Percentiles rank a stretch among this genome's conserved stretches.
Evolutionary conservation across 345 rosid genomes (phyloP).

Genomic region (Aquilaria yunnanensis): DNA sequence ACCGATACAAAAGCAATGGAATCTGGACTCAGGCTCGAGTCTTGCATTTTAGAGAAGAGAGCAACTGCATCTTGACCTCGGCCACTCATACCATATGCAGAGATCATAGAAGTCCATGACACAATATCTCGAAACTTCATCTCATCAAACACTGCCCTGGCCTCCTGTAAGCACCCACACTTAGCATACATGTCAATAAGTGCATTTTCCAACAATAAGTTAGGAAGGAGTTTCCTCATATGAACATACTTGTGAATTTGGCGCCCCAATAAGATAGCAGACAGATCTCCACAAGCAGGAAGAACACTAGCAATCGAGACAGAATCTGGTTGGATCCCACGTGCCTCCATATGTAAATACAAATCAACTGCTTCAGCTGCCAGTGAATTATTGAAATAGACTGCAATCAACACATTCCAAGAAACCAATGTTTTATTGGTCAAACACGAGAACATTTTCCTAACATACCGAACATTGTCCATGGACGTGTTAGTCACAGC

Average conservation of each 20-base stretch:
- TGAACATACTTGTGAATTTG: conserved; percentile 37
- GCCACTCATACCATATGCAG: conserved; percentile 69
- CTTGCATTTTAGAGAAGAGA: conserved; percentile 50
- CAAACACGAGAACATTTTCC: conserved; percentile 49
- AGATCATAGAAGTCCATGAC: conserved; percentile 76
- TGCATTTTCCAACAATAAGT: conserved; percentile 66
- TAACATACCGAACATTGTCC: conserved; percentile 46
- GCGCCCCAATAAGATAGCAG: conserved; percentile 53
- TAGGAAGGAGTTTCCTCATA: conserved; percentile 48
- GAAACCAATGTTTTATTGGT: conserved; percentile 43
- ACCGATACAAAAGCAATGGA: conserved; percentile 65
- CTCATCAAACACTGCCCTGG: conserved; percentile 51
- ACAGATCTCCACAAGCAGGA: conserved; percentile 75
- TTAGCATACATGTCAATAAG: conserved; percentile 69
- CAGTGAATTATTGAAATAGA: conserved; percentile 52
- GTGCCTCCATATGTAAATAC: conserved; percentile 41
- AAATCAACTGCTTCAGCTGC: conserved; percentile 55
- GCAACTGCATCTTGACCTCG: conserved; percentile 49
- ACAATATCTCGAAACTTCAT: conserved; percentile 57
- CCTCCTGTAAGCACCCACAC: conserved; percentile 52
- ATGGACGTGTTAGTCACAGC: conserved; percentile 52
- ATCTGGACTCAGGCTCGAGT: conserved; percentile 57
- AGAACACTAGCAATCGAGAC: conserved; percentile 55
- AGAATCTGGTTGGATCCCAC: conserved; percentile 56
- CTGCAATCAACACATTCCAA: conserved; percentile 77